Evolutionary conservation across 441 rosid genomes (phyloP).

Genomic region (Melastoma candidum): DNA sequence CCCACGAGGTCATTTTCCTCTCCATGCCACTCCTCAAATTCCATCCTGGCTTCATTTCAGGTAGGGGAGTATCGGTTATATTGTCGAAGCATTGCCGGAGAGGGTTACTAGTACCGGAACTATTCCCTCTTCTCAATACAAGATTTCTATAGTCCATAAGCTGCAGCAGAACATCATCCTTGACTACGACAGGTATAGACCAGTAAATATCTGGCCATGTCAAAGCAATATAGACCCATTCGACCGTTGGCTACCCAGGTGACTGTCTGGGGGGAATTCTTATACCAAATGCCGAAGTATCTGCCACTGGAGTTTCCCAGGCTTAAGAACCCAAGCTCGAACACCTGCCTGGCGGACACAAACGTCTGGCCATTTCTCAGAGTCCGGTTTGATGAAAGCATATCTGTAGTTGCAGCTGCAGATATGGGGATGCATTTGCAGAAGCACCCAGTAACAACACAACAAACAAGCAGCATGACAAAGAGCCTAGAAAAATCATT

Average conservation of each 20-base stretch:
- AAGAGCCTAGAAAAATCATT: not conserved
- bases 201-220: conserved; percentile 22
- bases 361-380: conserved; percentile 14
- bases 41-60: conserved; percentile 22
- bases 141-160: conserved; percentile 22
- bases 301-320: not conserved
- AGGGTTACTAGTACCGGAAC: not conserved
- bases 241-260: conserved; percentile 24
- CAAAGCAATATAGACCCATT: conserved; percentile 13
- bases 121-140: conserved; percentile 9
- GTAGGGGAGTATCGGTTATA: conserved; percentile 14
- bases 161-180: conserved; percentile 28
- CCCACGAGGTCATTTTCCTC: conserved; percentile 19
- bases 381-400: conserved; percentile 6
- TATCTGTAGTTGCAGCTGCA: conserved; percentile 3
- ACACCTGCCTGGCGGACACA: conserved; percentile 11
- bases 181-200: conserved; percentile 22
- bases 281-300: conserved; percentile 23
- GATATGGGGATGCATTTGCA: too few relatives aligned
- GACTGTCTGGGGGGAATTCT: conserved; percentile 1
- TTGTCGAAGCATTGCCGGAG: conserved; percentile 24
- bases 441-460: not conserved
- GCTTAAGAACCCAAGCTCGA: conserved; percentile 20
- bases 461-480: not conserved
- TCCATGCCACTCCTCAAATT: conserved; percentile 8